Conservation (phyloP, 192 early-diverging fungal species). For the Coemansia pectinata region DNA sequence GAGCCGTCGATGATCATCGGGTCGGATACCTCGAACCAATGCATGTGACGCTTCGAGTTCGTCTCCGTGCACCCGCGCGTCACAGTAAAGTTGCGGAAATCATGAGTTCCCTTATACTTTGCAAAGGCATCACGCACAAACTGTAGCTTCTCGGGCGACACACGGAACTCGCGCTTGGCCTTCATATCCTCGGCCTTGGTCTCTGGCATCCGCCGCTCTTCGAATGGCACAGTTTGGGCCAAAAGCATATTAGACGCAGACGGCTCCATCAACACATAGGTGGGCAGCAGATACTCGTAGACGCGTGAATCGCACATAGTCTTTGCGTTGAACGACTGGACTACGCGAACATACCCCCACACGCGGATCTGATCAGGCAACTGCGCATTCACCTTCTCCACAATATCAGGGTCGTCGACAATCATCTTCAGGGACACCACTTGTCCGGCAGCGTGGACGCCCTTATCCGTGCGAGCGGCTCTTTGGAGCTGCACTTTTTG, state of each 20-base stretch:
- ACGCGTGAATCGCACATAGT: slow-evolving; percentile 88
- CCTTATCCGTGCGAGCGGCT: slow-evolving; percentile 97
- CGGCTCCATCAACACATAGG: slow-evolving; percentile 73
- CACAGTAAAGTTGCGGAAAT: slow-evolving; percentile 96
- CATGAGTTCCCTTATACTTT: slow-evolving; percentile 82
- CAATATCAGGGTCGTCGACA: slow-evolving; percentile 68
- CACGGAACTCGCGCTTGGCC: slow-evolving; percentile 65
- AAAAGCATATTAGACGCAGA: slow-evolving; percentile 41
- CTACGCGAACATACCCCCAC: slow-evolving; percentile 74
- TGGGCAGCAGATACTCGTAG: slow-evolving; percentile 97
- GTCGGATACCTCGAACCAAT: slow-evolving; percentile 73
- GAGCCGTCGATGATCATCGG: slow-evolving; percentile 66
- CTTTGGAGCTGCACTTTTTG: slow-evolving; percentile 82
- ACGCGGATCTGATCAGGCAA: slow-evolving; percentile 88
- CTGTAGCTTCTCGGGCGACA: slow-evolving; percentile 61
- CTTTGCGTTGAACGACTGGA: slow-evolving; percentile 87
- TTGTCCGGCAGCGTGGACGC: slow-evolving; percentile 97
- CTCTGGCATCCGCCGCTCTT: slow-evolving; percentile 36
- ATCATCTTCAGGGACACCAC: slow-evolving; percentile 93
- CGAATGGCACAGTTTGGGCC: slow-evolving; percentile 31
- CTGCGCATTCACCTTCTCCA: slow-evolving; percentile 76
- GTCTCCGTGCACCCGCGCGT: slow-evolving; percentile 73
- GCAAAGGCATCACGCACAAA: slow-evolving; percentile 67
- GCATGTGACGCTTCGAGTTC: slow-evolving; percentile 81
- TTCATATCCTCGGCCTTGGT: slow-evolving; percentile 61